Percentiles rank a stretch among this genome's conserved stretches.
These are phyloP conservation scores for Diaporthe sp. DNA, from an alignment of 2,329 filamentous ascomycete genomes.

Conservation along the genomic window DNA sequence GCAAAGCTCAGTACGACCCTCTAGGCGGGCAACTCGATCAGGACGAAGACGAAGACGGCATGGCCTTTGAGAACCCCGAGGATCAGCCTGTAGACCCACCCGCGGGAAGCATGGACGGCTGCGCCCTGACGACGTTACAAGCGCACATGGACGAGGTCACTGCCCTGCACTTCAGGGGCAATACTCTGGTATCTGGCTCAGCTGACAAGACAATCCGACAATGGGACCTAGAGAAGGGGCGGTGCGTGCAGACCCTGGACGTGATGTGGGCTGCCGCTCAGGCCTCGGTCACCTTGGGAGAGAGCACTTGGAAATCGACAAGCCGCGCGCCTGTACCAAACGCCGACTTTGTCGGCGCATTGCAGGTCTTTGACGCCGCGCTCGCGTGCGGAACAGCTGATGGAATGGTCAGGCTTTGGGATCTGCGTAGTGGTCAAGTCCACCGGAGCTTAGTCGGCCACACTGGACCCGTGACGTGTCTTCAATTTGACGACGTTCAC, in stretches of 20 bases:
- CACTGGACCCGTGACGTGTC: constrained; percentile 91
- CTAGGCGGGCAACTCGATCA: constrained; percentile 73
- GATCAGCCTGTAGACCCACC: constrained; percentile 78
- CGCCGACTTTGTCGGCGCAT: constrained; percentile 92
- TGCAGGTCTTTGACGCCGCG: constrained; percentile 97
- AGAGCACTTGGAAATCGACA: constrained; percentile 80
- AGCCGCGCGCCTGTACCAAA: constrained; percentile 74
- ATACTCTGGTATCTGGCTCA: constrained; percentile 94
- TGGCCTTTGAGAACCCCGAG: constrained; percentile 80
- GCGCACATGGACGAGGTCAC: constrained; percentile 96
- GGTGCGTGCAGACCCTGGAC: constrained; percentile 96
- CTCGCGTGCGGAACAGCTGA: constrained; percentile 97
- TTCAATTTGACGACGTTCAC: constrained; percentile 97
- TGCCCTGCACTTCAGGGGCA: constrained; percentile 89
- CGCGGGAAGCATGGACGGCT: constrained; percentile 88
- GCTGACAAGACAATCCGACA: constrained; percentile 97
- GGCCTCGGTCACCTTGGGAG: constrained; percentile 78
- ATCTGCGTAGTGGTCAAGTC: constrained; percentile 96
- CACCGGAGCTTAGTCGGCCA: constrained; percentile 95
- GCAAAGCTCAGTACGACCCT: constrained; percentile 86
- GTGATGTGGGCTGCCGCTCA: constrained; percentile 98
- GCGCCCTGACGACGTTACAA: constrained; percentile 87
- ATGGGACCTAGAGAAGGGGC: constrained; percentile 97
- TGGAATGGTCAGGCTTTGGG: constrained; percentile 97
- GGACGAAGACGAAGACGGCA: constrained; percentile 73